phyloP scores from a whole-genome alignment of 1,284 basidiomycete species.

The Amylostereum areolatum region DNA sequence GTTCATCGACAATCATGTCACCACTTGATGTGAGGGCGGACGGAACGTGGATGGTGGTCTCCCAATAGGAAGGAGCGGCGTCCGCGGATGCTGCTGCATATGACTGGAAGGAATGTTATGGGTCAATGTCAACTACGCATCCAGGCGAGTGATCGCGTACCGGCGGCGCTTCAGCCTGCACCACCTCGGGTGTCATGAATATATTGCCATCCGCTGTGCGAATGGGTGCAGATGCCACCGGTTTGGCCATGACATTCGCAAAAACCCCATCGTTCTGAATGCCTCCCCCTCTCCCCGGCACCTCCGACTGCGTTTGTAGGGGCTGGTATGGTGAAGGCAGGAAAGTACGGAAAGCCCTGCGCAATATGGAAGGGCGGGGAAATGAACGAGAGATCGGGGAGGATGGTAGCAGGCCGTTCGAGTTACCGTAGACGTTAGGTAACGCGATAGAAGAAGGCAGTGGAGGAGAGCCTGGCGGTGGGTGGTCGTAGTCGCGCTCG shows the following conservation, averaged over 20 bases:
- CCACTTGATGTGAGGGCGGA: constrained; percentile 42
- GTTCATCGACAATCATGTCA: constrained; percentile 70
- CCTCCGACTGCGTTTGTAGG: constrained; percentile 35
- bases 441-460: constrained; percentile 49
- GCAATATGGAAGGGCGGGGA: constrained; percentile 48
- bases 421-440: constrained; percentile 66
- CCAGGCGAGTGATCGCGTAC: constrained; percentile 38
- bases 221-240: constrained; percentile 44
- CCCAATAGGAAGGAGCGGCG: constrained; percentile 94
- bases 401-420: constrained; percentile 69
- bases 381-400: constrained; percentile 28
- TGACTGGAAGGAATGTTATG: constrained; percentile 41
- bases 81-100: constrained; percentile 89
- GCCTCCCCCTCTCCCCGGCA: constrained; percentile 60
- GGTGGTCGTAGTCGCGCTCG: constrained; percentile 69
- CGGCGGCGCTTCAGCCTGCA: constrained; percentile 80
- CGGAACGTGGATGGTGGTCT: constrained; percentile 86
- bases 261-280: constrained; percentile 93
- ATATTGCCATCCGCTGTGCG: constrained; percentile 54
- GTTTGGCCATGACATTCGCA: constrained; percentile 92
- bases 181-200: constrained; percentile 70
- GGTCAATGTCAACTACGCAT: neutral
- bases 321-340: constrained; percentile 71
- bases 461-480: constrained; percentile 81
- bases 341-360: constrained; percentile 58